A percentile compares a stretch with the other conserved stretches of the same genome.
Conservation (phyloP, 2,329 filamentous ascomycete species). For the Talaromyces pinophilus region DNA sequence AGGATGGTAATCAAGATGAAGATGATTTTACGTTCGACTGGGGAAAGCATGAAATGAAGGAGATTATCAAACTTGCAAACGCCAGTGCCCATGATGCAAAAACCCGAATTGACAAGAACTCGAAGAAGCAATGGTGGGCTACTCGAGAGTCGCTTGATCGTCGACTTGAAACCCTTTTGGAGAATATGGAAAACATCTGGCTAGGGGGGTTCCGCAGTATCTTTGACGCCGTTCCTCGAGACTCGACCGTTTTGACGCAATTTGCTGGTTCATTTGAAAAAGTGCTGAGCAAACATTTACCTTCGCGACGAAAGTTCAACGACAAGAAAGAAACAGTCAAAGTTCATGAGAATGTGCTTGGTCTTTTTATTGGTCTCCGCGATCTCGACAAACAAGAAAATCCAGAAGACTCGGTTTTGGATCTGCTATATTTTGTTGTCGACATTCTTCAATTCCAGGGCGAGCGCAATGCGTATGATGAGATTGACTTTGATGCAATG, state of each 20-base stretch:
- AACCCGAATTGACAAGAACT: conserved; percentile 71
- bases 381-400: conserved; percentile 70
- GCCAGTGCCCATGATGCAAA: conserved; percentile 74
- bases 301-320: conserved; percentile 67
- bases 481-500: conserved; percentile 94
- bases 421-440: conserved; percentile 92
- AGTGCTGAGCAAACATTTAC: conserved; percentile 80
- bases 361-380: conserved; percentile 84
- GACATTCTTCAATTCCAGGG: conserved; percentile 97
- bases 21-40: conserved; percentile 82
- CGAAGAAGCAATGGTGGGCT: conserved; percentile 85
- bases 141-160: conserved; percentile 78
- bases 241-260: conserved; percentile 65
- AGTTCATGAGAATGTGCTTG: conserved; percentile 70
- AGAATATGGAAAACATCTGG: conserved; percentile 90
- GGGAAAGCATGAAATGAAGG: conserved; percentile 74
- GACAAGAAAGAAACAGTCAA: conserved; percentile 55
- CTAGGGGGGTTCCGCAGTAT: conserved; percentile 92
- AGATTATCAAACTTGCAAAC: conserved; percentile 81
- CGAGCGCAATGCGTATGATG: conserved; percentile 94
- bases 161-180: conserved; percentile 73
- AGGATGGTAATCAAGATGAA: conserved; percentile 73
- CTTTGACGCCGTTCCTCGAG: conserved; percentile 72
- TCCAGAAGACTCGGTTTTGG: conserved; percentile 84
- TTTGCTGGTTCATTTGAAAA: conserved; percentile 78